These are phyloP conservation scores for Daldinia sp. DNA, from an alignment of 2,329 filamentous ascomycete species.

Conservation along the genomic window DNA sequence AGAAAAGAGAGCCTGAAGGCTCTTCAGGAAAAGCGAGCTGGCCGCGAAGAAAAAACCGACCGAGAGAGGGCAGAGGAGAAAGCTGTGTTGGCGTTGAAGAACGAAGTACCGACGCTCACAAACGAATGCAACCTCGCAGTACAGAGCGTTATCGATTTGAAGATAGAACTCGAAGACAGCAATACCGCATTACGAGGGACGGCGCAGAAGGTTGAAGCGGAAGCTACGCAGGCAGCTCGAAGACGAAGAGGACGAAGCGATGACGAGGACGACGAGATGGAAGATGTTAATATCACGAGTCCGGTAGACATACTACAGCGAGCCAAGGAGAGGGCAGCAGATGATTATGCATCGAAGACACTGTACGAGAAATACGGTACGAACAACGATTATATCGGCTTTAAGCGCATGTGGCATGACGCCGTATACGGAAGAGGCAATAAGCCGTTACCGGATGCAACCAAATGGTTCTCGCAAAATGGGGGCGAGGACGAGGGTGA, in stretches of 20 bases:
- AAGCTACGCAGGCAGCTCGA: slow-evolving; percentile 37
- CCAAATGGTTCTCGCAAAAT: slow-evolving; percentile 65
- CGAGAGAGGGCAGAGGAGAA: slow-evolving; percentile 54
- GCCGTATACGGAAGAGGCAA: slow-evolving; percentile 62
- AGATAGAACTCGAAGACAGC: slow-evolving; percentile 63
- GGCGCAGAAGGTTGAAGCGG: slow-evolving; percentile 51
- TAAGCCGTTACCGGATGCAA: slow-evolving; percentile 64
- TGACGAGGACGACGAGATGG: slow-evolving; percentile 47
- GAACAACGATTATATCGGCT: slow-evolving; percentile 70
- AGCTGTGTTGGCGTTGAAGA: slow-evolving; percentile 56
- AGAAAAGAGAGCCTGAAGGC: slow-evolving; percentile 52
- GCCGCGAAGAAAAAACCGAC: slow-evolving; percentile 52
- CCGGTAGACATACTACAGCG: slow-evolving; percentile 54
- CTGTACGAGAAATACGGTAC: slow-evolving; percentile 63
- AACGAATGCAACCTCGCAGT: slow-evolving; percentile 60
- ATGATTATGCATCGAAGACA: slow-evolving; percentile 58
- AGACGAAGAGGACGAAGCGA: slow-evolving; percentile 36
- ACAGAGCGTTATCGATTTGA: slow-evolving; percentile 63
- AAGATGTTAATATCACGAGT: slow-evolving; percentile 48
- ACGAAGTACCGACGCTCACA: slow-evolving; percentile 58
- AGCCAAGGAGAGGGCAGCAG: slow-evolving; percentile 54
- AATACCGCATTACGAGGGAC: slow-evolving; percentile 55
- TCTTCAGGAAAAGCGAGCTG: slow-evolving; percentile 54
- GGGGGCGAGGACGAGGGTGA: slow-evolving; percentile 55
- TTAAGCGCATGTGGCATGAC: slow-evolving; percentile 70